Percentiles rank a stretch among this genome's conserved stretches.
Evolutionary conservation across 1,139 yeast genomes (phyloP).

Genomic region (Debaryomycetaceae sp.): DNA sequence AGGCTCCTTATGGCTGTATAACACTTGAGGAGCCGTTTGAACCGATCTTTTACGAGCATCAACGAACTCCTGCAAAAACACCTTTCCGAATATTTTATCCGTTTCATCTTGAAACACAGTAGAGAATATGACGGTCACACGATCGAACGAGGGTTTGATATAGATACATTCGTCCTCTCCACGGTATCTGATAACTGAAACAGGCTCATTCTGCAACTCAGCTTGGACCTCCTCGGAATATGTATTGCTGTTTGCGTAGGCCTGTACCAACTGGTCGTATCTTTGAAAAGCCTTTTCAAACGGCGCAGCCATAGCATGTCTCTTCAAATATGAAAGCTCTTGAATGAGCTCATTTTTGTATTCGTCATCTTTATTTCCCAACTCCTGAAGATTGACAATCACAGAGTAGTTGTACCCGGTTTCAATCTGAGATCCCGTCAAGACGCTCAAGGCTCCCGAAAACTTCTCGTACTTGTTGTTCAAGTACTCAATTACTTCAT

Average conservation of each 20-base stretch:
- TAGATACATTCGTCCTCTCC: constrained; percentile 84
- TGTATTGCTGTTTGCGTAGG: constrained; percentile 46
- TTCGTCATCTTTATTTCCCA: constrained; percentile 41
- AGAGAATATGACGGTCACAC: constrained; percentile 94
- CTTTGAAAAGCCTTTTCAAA: constrained; percentile 81
- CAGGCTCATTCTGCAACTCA: constrained; percentile 49
- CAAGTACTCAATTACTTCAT: constrained; percentile 56
- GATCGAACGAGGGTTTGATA: constrained; percentile 88
- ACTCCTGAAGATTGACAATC: constrained; percentile 55
- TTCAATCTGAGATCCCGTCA: constrained; percentile 45
- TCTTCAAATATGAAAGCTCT: constrained; percentile 70
- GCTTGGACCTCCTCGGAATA: constrained; percentile 50
- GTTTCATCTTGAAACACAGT: constrained; percentile 96
- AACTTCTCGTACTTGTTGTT: constrained; percentile 34
- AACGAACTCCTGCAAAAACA: constrained; percentile 93
- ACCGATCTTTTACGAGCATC: constrained; percentile 93
- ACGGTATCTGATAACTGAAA: constrained; percentile 79
- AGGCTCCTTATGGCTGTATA: constrained; percentile 85
- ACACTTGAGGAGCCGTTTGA: constrained; percentile 97
- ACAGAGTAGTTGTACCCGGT: constrained; percentile 81
- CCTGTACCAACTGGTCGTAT: constrained; percentile 65
- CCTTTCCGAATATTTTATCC: constrained; percentile 91
- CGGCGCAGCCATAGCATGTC: constrained; percentile 90
- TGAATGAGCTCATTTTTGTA: constrained; percentile 50
- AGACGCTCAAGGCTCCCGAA: constrained; percentile 25